Evolutionary conservation across 371 early-diverging fungal species (phyloP).

Genomic region (Mortierella sp.): DNA sequence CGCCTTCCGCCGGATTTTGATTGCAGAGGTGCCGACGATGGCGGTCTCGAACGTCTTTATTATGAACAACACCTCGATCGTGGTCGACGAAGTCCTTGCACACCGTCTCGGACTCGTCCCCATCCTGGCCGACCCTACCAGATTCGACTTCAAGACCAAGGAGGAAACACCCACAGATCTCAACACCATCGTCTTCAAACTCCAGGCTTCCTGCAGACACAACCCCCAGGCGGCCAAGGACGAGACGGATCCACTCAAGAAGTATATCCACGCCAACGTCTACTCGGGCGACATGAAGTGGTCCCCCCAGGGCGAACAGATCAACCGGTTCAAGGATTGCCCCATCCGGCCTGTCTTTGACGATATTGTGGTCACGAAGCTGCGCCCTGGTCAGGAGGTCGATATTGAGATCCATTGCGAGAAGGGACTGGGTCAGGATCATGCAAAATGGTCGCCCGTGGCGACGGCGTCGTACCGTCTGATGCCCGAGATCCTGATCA

Average conservation of each 20-base stretch:
- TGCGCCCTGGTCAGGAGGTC: slow-evolving; percentile 95
- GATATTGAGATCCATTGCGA: slow-evolving; percentile 90
- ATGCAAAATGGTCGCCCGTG: slow-evolving; percentile 99
- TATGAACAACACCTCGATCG: slow-evolving; percentile 93
- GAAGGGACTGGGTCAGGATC: slow-evolving; percentile 96
- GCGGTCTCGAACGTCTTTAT: slow-evolving; percentile 98
- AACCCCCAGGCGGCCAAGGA: slow-evolving; percentile 72
- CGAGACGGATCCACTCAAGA: slow-evolving; percentile 80
- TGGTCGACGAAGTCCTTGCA: slow-evolving; percentile 98
- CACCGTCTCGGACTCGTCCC: slow-evolving; percentile 99
- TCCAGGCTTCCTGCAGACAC: slow-evolving; percentile 81
- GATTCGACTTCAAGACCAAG: slow-evolving; percentile 81
- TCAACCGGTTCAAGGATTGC: slow-evolving; percentile 67
- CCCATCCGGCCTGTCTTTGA: slow-evolving; percentile 85
- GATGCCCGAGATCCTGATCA: slow-evolving; percentile 92
- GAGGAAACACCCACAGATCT: slow-evolving; percentile 88
- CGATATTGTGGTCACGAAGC: slow-evolving; percentile 95
- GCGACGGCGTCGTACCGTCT: slow-evolving; percentile 97
- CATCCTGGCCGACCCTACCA: slow-evolving; percentile 86
- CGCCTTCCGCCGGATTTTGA: slow-evolving; percentile 95
- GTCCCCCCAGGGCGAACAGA: slow-evolving; percentile 94
- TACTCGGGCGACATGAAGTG: slow-evolving; percentile 87
- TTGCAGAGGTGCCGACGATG: slow-evolving; percentile 98
- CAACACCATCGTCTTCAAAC: slow-evolving; percentile 94
- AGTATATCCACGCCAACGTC: slow-evolving; percentile 64